Evolutionary conservation across 352 stramenopile species (phyloP).

Genomic region (Pythium vanterpoolii): DNA sequence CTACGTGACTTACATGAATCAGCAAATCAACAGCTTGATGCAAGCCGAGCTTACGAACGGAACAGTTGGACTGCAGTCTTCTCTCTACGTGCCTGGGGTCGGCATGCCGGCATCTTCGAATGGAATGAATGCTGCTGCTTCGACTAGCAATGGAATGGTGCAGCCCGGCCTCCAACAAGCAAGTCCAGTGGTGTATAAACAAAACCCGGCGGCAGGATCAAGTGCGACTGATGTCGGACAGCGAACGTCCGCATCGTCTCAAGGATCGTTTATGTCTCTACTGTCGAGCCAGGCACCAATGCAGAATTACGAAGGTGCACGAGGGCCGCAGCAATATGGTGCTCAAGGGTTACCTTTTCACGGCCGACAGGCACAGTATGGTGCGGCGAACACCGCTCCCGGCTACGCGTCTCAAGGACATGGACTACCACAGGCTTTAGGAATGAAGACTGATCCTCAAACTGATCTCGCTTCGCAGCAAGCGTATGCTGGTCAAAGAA

Average conservation of each 20-base stretch:
- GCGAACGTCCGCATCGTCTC: slow-evolving; percentile 3
- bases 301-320: slow-evolving; percentile 11
- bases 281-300: slow-evolving; percentile 20
- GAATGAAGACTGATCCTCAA: slow-evolving; percentile 22
- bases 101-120: slow-evolving; percentile 5
- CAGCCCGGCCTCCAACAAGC: neutral
- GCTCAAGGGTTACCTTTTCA: slow-evolving; percentile 12
- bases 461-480: slow-evolving; percentile 17
- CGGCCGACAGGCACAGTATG: slow-evolving; percentile 12
- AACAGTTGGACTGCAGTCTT: slow-evolving; percentile 19
- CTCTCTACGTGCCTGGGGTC: slow-evolving; percentile 23
- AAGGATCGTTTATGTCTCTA: slow-evolving; percentile 29
- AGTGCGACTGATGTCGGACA: neutral
- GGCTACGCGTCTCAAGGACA: slow-evolving; percentile 15
- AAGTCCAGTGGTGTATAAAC: neutral
- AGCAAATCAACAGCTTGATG: slow-evolving; percentile 65
- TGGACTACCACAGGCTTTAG: slow-evolving; percentile 16
- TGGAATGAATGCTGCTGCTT: neutral
- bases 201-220: neutral
- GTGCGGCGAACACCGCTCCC: neutral
- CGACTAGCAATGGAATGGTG: slow-evolving; percentile 6
- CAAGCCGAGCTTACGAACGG: slow-evolving; percentile 37
- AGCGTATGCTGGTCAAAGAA: slow-evolving; percentile 19
- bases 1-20: slow-evolving; percentile 51
- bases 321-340: slow-evolving; percentile 6